A percentile compares a stretch with the other conserved stretches of the same genome.
Conservation (phyloP, 495 filamentous ascomycete species). For the Trichoderma virens region DNA sequence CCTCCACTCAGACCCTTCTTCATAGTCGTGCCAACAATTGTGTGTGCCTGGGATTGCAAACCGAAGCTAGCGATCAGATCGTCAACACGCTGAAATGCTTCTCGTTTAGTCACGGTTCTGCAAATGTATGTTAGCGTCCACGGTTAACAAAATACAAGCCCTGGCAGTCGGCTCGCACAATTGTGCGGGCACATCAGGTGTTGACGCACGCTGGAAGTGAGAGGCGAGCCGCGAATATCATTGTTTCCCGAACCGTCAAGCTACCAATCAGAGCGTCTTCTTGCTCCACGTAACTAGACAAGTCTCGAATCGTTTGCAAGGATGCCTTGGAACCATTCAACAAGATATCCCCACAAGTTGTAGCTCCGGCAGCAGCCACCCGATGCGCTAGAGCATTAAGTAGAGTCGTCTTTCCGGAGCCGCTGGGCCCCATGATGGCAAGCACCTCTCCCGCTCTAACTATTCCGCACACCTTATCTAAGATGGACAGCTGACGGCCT, state of each 20-base stretch:
- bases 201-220: conserved; percentile 41
- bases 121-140: neutral
- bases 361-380: conserved; percentile 48
- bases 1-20: conserved; percentile 73
- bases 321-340: conserved; percentile 49
- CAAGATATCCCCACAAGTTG: conserved; percentile 39
- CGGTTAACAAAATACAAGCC: conserved; percentile 38
- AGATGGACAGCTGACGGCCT: conserved; percentile 46
- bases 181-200: no score
- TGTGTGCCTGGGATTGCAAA: conserved; percentile 59
- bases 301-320: conserved; percentile 33
- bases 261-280: conserved; percentile 75
- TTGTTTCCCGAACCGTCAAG: conserved; percentile 68
- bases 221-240: conserved; percentile 68
- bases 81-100: conserved; percentile 73
- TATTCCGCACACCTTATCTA: conserved; percentile 45
- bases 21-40: conserved; percentile 69
- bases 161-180: conserved; percentile 22
- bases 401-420: conserved; percentile 71
- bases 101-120: conserved; percentile 28
- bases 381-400: conserved; percentile 72
- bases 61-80: conserved; percentile 78
- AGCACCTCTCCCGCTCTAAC: conserved; percentile 56
- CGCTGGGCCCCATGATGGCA: conserved; percentile 70
- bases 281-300: conserved; percentile 74